Evolutionary conservation across 1,284 basidiomycete genomes (phyloP).

Genomic region (Puccinia triticina): DNA sequence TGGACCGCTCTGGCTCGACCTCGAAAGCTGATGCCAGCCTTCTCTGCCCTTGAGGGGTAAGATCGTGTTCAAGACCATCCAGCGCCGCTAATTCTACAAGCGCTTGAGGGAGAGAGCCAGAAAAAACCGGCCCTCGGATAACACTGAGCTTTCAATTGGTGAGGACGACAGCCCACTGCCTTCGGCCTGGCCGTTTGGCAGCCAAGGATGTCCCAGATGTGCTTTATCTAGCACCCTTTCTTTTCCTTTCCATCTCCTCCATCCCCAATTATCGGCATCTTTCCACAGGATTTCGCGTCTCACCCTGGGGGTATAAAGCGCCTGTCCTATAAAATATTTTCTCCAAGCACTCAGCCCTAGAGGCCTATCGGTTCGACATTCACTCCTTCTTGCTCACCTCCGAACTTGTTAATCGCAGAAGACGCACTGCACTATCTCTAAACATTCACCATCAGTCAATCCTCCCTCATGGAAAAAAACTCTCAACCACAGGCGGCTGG

Average conservation of each 20-base stretch:
- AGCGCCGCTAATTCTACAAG: not conserved
- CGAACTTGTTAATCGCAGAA: not conserved
- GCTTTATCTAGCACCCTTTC: constrained; percentile 21
- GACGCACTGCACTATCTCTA: no score
- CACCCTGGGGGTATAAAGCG: constrained; percentile 24
- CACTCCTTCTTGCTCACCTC: not conserved
- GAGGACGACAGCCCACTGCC: constrained; percentile 29
- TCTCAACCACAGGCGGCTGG: not conserved
- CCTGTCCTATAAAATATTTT: constrained; percentile 21
- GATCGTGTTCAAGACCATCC: not conserved
- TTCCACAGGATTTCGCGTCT: constrained; percentile 2
- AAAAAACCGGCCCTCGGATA: not conserved
- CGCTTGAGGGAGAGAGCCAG: not conserved
- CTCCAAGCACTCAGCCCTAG: constrained; percentile 13
- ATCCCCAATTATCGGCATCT: not conserved
- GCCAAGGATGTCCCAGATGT: not conserved
- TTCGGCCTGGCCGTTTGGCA: constrained; percentile 5
- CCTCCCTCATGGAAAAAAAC: not conserved
- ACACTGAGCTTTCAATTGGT: constrained; percentile 20
- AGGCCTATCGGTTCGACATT: constrained; percentile 4
- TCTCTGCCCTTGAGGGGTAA: not conserved
- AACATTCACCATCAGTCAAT: not conserved
- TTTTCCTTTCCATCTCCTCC: not conserved
- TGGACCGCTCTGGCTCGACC: constrained; percentile 32
- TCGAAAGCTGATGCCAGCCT: constrained; percentile 2